Evolutionary conservation across 768 basidiomycete species (phyloP), one percentile per base, ranked within the genome.

Genomic region (Russula virescens): DNA sequence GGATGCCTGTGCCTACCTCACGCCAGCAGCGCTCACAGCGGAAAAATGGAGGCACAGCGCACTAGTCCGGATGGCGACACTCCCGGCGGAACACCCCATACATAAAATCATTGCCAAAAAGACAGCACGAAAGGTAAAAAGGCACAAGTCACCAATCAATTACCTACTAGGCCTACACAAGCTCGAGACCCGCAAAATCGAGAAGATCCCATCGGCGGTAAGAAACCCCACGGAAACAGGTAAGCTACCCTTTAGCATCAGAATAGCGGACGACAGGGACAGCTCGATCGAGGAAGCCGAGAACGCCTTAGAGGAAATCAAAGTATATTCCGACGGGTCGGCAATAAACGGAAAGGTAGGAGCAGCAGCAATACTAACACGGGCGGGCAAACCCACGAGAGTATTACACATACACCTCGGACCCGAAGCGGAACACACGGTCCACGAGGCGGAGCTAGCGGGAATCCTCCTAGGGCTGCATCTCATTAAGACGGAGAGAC

Each of bases 381-480:
- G 45, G 14, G 3, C 11, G 21, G 7, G 7, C 31, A 4, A 21
- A 35, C 31, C 23, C 6, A 34, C 6, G 8, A 6, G 14, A 31
- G n/a, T 26, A 2, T 16, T 54, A 2, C 35, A 54, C 14, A 3
- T 23, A 1, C 35, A 35, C n/a, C 52, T 54, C 1, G 43, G 43
- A 5, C 19, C 16, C 19, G 43, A 45, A 19, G 14, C 14, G 4
- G n/a, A 45, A n/a, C 73, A 75, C 63, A 73, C 69, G 0, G 71
- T 73, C 0, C 73, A 71, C n/a, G n/a, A n/a, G n/a, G n/a, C n/a
- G n/a, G n/a, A n/a, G n/a, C n/a, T n/a, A n/a, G n/a, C n/a, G n/a
- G n/a, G n/a, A n/a, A n/a, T n/a, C n/a, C n/a, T n/a, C n/a, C n/a
- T n/a, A n/a, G n/a, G n/a, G n/a, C n/a, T n/a, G n/a, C n/a, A n/a